Evolutionary conservation across 1,284 basidiomycete species (phyloP), one percentile per base, ranked within the genome.

Genomic region (Ceratobasidium sp.): DNA sequence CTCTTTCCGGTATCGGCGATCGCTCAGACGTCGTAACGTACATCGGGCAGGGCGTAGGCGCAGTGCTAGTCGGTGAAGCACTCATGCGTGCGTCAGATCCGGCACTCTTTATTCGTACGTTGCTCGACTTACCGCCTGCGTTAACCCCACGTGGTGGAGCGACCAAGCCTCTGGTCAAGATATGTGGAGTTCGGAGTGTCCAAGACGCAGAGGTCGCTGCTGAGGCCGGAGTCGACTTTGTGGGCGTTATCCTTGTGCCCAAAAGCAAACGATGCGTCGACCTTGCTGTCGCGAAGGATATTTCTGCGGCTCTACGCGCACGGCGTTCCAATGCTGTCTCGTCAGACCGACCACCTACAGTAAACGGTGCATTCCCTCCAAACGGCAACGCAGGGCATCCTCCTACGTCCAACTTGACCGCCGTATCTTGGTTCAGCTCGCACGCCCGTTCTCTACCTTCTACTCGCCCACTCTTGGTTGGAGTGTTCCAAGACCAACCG

Each of bases 61-160:
- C 95, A 8, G 92, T 99, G 5, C 87, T 99, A n/a, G 93, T 99
- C 53, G 98, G 98, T 26, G 98, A 99, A 85, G 92, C 94, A 15
- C 85, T 99, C 74, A 99, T 99, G 97, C 90, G 94, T n/a, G 94
- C 97, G 0, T 82, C 88, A 65, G 93, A 99, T 83, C 92, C 96
- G 6, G 86, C 88, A 20, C 88, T 87, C 0, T 99, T 98, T 85
- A 94, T 99, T 80, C 89, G 90, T 42, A 88, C 92, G 71, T 86
- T 99, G n/a, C 87, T 98, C 51, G 90, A 90, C 63, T 86, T 91
- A 82, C 83, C 87, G 0, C 80, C 84, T 33, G 81, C 82, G n/a
- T 66, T 58, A 26, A 71, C 53, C 4, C 68, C 68, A 7, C 68
- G 68, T 23, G 68, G 68, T 13, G 68, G 66, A 79, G 28, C 75